Evolutionary conservation across 768 basidiomycete species (phyloP), one percentile per base, ranked within the genome.

Genomic region (Tulasnella sp.): DNA sequence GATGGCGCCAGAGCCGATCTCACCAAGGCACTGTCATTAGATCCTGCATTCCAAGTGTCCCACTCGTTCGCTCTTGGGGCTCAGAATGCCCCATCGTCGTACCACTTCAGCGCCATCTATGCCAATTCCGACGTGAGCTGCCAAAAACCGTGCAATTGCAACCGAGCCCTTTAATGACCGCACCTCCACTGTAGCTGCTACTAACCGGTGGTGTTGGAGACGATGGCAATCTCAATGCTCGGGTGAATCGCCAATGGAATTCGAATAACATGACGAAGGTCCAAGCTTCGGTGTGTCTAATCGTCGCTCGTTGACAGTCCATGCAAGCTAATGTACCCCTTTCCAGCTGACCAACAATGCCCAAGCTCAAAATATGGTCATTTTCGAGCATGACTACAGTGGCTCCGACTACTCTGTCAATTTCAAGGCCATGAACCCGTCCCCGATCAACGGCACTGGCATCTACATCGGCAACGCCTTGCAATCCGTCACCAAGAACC

Each of bases 21-120:
- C 77, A 90, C 92, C 64, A 99, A 98, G 83, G 90, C 86, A 76
- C 84, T 98, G 77, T 96, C 94, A 34, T 85, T 90, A 80, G 92
- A 88, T 80, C 97, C 97, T 22, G 88, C 92, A 67, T 98, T 98
- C 87, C 96, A 98, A 84, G 91, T 98, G 77, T 95, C 95, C 74
- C 97, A 99, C 80, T 92, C 94, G 29, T 98, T 99, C 82, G 85
- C 89, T 73, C 83, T 98, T 72, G 97, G 94, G 22, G 94, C 93
- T 22, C 90, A 91, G 80, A 87, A 89, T n/a, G 81, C 84, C 0
- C 87, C 93, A 1, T 86, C 96, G 16, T 90, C 90, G 36, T 99
- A 99, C 81, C 95, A 94, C 80, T 98, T 98, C 79, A 92, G 91
- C 72, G 94, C 95, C 11, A 86, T 97, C 67, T 98, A 90, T 81